Evolutionary conservation across 2,329 filamentous ascomycete genomes (phyloP).

Genomic region (Cladosporium sp.): DNA sequence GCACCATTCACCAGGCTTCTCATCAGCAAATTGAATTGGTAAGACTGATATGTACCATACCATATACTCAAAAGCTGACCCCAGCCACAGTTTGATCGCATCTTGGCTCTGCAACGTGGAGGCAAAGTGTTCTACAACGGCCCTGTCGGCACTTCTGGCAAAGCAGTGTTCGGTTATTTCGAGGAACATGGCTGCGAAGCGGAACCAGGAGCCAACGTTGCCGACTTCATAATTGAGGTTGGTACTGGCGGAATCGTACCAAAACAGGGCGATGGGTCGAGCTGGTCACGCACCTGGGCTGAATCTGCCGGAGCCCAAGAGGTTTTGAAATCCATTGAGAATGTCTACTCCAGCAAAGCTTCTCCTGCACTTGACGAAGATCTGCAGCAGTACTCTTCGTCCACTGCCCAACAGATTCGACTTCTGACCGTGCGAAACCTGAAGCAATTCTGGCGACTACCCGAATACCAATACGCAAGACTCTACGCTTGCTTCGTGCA

Average conservation of each 20-base stretch:
- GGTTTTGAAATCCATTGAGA: no score
- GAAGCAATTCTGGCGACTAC: background rate
- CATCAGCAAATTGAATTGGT: constrained; percentile 54
- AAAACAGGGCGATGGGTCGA: background rate
- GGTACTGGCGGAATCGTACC: background rate
- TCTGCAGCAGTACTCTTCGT: background rate
- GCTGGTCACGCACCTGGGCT: background rate
- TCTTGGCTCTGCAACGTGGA: no score
- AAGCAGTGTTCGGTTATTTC: no score
- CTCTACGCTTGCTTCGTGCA: background rate
- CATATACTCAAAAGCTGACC: no score
- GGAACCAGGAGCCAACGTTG: background rate
- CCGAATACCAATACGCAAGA: background rate
- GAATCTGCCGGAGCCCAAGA: no score
- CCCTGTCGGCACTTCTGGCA: no score
- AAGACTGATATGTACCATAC: no score
- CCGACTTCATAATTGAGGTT: background rate
- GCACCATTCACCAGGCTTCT: constrained; percentile 66
- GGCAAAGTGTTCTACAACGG: no score
- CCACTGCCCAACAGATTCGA: background rate
- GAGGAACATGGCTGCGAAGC: background rate
- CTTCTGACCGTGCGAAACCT: background rate
- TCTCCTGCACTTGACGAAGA: background rate
- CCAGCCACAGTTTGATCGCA: no score
- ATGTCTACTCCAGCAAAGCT: background rate